These are phyloP conservation scores for Coprinopsis marcescibilis DNA, from an alignment of 768 basidiomycete genomes.

Conservation along the genomic window DNA sequence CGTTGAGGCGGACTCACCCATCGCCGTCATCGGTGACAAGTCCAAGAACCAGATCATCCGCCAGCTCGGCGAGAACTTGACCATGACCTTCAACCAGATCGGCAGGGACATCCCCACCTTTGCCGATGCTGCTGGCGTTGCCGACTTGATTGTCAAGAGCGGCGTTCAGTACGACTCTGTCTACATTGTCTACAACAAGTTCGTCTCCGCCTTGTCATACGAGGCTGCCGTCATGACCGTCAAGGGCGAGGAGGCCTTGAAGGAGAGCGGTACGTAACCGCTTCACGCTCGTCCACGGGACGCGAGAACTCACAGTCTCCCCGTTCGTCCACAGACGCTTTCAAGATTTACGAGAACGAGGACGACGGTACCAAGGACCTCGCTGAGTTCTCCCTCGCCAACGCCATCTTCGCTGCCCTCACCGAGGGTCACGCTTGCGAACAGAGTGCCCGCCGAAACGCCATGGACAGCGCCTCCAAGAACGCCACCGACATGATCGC, in stretches of 20 bases:
- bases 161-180: conserved; percentile 85
- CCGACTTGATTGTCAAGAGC: conserved; percentile 85
- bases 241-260: conserved; percentile 75
- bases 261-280: conserved; percentile 63
- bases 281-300: neutral
- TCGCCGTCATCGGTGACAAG: conserved; percentile 96
- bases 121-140: conserved; percentile 89
- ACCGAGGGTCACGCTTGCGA: conserved; percentile 96
- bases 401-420: conserved; percentile 91
- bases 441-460: conserved; percentile 90
- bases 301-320: neutral
- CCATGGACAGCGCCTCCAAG: conserved; percentile 99
- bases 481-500: conserved; percentile 94
- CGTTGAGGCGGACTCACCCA: conserved; percentile 54
- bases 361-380: conserved; percentile 93
- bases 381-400: conserved; percentile 92
- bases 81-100: conserved; percentile 94
- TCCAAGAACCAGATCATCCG: conserved; percentile 88
- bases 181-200: conserved; percentile 76
- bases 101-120: conserved; percentile 97
- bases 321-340: conserved; percentile 51
- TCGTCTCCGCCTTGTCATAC: conserved; percentile 87
- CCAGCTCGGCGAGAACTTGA: conserved; percentile 54
- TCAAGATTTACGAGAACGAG: conserved; percentile 96
- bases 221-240: conserved; percentile 73